Base-by-base conservation (phyloP, 805 yeast species). In the Metschnikowia cubensis region DNA sequence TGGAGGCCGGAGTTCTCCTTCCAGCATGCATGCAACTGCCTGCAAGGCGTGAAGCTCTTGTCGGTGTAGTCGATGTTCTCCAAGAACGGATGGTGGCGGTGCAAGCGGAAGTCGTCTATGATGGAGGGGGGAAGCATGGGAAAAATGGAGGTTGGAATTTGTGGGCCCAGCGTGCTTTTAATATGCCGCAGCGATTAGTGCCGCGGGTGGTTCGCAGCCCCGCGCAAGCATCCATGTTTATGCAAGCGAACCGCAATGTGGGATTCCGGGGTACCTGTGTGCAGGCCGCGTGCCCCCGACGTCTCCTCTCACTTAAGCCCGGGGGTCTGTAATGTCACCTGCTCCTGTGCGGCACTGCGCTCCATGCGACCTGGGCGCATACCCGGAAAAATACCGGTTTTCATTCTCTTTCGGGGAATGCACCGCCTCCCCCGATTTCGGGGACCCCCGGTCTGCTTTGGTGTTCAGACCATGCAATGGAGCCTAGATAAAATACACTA, bases 1-100 rank as follows among this genome's bases (percentile, higher is more conserved):
- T 62, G 55, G 8, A 48, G 35, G 8, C 54, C 36, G 52, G 60
- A 59, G 53, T 59, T 59, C 37, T 58, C 62, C 20, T 53, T 54
- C 68, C 68, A 64, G 53, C 68, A 64, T n/a, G 55, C 50, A 40
- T 56, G 59, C 22, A 64, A 53, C 37, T 59, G 58, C 37, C 50
- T 51, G 29, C 52, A 45, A 22, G 61, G 48, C 20, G 59, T 54
- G 42, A 51, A 33, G 35, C 20, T 35, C 8, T 48, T 34, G 1
- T 59, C 48, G 53, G 69, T 58, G 57, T 70, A 70, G 54, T 70
- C 75, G 39, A 68, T 57, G 51, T 70, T 70, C 49, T 68, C 60
- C 43, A 20, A 15, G 45, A 43, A 55, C 10, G 49, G 45, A 40
- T 40, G 42, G 15, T 38, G 35, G 35, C 47, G 48, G 32, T 45